Evolutionary conservation across 2,329 filamentous ascomycete species (phyloP).

Genomic region (Cladosporium colombiae): DNA sequence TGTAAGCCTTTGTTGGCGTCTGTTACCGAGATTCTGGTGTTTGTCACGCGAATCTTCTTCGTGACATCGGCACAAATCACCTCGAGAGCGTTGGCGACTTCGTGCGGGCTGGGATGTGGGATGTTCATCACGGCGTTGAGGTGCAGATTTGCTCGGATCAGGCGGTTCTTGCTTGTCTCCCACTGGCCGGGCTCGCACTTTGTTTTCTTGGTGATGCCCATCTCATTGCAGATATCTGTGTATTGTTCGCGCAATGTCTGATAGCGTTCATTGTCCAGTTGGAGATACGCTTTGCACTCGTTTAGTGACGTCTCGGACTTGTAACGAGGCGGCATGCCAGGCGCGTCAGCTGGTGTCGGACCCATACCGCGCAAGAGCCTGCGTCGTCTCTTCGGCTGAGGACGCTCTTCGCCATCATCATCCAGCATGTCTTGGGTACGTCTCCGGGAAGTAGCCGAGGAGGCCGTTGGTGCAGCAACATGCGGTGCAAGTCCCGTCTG

Average conservation of each 20-base stretch:
- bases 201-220: constrained; percentile 73
- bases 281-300: constrained; percentile 71
- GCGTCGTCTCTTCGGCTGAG: constrained; percentile 65
- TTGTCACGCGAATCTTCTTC: constrained; percentile 70
- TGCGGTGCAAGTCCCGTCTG: background rate
- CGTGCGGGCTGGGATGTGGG: constrained; percentile 59
- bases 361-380: constrained; percentile 69
- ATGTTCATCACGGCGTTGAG: constrained; percentile 61
- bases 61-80: constrained; percentile 80
- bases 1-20: constrained; percentile 73
- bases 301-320: constrained; percentile 81
- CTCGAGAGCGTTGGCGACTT: constrained; percentile 70
- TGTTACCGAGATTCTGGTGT: constrained; percentile 68
- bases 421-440: constrained; percentile 33
- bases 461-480: background rate
- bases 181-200: constrained; percentile 71
- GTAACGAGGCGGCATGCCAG: constrained; percentile 67
- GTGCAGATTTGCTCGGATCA: constrained; percentile 65
- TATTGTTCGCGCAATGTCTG: constrained; percentile 66
- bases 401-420: constrained; percentile 60
- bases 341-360: constrained; percentile 66
- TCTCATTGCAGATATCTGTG: constrained; percentile 67
- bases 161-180: constrained; percentile 67
- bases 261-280: constrained; percentile 65
- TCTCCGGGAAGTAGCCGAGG: background rate